Evolutionary conservation across 805 yeast species (phyloP).

Genomic region (Clavispora fructus): DNA sequence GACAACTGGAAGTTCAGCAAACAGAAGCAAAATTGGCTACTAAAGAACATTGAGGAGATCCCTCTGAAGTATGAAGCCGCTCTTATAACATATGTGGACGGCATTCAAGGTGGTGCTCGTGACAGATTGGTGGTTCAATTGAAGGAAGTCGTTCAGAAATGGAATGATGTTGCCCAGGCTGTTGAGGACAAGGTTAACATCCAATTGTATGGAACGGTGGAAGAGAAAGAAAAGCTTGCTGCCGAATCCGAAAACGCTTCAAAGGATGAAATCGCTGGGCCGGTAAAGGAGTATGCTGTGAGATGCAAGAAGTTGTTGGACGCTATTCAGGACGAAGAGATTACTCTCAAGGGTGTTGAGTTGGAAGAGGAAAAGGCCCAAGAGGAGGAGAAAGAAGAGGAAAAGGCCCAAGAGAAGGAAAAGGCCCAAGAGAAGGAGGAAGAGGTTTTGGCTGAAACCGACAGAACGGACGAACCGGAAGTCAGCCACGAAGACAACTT

Average conservation of each 20-base stretch:
- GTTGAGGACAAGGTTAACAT: slow-evolving; percentile 37
- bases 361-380: not conserved
- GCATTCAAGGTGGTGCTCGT: slow-evolving; percentile 67
- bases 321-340: slow-evolving; percentile 29
- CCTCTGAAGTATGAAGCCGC: slow-evolving; percentile 50
- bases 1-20: slow-evolving; percentile 79
- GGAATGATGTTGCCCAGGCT: slow-evolving; percentile 50
- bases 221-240: slow-evolving; percentile 10
- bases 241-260: slow-evolving; percentile 7
- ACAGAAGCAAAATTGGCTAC: slow-evolving; percentile 82
- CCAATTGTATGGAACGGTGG: slow-evolving; percentile 26
- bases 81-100: slow-evolving; percentile 48
- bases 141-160: slow-evolving; percentile 40
- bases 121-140: slow-evolving; percentile 50
- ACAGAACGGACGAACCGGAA: not conserved
- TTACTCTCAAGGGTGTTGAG: slow-evolving; percentile 27
- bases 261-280: slow-evolving; percentile 20
- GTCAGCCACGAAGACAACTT: slow-evolving; percentile 19
- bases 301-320: slow-evolving; percentile 36
- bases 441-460: not conserved
- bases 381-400: slow-evolving; percentile 2
- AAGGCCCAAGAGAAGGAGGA: not conserved
- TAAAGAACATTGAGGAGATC: slow-evolving; percentile 53
- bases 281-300: slow-evolving; percentile 30
- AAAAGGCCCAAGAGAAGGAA: slow-evolving; percentile 4